phyloP scores from a whole-genome alignment of 148 eudicot species.

The Talinum fruticosum region DNA sequence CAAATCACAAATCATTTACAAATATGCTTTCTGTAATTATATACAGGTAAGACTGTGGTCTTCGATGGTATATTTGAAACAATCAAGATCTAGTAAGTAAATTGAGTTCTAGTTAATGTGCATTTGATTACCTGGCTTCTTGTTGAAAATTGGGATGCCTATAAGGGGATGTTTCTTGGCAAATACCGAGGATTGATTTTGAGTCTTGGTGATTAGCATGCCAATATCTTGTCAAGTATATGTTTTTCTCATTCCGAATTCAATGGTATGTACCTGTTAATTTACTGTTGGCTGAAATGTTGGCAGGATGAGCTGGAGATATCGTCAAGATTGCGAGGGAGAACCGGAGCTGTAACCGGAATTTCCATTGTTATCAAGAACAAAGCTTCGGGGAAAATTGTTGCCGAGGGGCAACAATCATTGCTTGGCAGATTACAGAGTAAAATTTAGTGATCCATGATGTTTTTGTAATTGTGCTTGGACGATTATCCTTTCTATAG shows the following conservation, averaged over 20 bases:
- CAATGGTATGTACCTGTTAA: background rate
- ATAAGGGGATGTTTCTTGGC: no score
- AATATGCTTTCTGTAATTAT: no score
- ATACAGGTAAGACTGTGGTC: no score
- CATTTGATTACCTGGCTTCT: background rate
- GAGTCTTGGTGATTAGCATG: no score
- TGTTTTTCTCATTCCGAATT: no score
- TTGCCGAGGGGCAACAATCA: conserved; percentile 81
- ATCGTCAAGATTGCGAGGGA: conserved; percentile 53
- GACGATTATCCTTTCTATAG: background rate
- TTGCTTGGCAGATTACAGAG: conserved; percentile 49
- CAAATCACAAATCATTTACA: no score
- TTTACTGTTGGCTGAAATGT: background rate
- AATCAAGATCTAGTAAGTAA: no score
- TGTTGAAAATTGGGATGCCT: no score
- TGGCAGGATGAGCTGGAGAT: conserved; percentile 85
- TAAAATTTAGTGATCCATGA: conserved; percentile 23
- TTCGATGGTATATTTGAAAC: no score
- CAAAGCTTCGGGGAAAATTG: conserved; percentile 52
- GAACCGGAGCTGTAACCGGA: conserved; percentile 48
- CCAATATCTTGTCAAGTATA: no score
- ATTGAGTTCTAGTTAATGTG: background rate
- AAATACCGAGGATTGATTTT: no score
- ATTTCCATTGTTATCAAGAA: conserved; percentile 57
- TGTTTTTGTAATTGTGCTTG: background rate